A percentile compares a stretch with the other conserved stretches of the same genome.
These are phyloP conservation scores for Chlorophyllum brunneum DNA, from an alignment of 768 basidiomycete species.

Conservation along the genomic window DNA sequence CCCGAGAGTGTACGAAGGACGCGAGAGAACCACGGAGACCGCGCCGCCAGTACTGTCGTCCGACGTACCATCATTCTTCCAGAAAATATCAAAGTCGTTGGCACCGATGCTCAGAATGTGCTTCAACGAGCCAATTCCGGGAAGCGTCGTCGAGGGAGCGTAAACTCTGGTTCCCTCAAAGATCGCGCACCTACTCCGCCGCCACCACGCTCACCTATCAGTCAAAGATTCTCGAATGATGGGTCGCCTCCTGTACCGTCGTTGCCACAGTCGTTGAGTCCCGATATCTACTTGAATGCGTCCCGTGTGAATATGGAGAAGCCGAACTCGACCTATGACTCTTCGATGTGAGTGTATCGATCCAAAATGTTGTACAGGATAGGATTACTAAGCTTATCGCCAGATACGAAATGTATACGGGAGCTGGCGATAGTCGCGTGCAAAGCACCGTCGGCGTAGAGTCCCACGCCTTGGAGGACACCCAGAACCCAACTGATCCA, in stretches of 20 bases:
- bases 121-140: slow-evolving; percentile 31
- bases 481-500: slow-evolving; percentile 33
- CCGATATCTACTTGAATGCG: slow-evolving; percentile 33
- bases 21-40: slow-evolving; percentile 9
- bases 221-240: slow-evolving; percentile 64
- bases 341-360: slow-evolving; percentile 51
- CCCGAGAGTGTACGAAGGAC: slow-evolving; percentile 28
- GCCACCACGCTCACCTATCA: slow-evolving; percentile 54
- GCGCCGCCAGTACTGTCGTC: slow-evolving; percentile 46
- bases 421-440: slow-evolving; percentile 44
- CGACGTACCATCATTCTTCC: slow-evolving; percentile 80
- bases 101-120: slow-evolving; percentile 43
- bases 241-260: slow-evolving; percentile 68
- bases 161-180: slow-evolving; percentile 62
- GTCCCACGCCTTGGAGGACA: slow-evolving; percentile 29
- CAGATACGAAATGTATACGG: slow-evolving; percentile 80
- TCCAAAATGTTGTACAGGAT: slow-evolving; percentile 16
- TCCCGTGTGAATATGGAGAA: slow-evolving; percentile 52
- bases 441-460: slow-evolving; percentile 30
- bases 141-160: slow-evolving; percentile 62
- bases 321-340: slow-evolving; percentile 70
- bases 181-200: slow-evolving; percentile 87
- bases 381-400: slow-evolving; percentile 17
- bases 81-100: slow-evolving; percentile 57
- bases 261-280: slow-evolving; percentile 47